Conservation (phyloP, 495 filamentous ascomycete species). For the Aspergillus cristatus region DNA sequence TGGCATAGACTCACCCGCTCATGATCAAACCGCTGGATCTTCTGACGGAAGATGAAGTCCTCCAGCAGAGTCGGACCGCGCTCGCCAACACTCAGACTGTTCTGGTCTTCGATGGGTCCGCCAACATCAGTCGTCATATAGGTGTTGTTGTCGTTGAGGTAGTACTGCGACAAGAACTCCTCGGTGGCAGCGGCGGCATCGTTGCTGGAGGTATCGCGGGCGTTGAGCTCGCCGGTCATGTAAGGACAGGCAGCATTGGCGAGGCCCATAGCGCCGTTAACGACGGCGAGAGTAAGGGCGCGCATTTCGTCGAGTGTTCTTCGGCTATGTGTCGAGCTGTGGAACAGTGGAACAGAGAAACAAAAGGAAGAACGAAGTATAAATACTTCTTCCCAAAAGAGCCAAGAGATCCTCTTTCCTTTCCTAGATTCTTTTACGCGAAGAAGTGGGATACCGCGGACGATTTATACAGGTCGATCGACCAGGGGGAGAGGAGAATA, state of each 20-base stretch:
- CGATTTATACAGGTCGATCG: too few species aligned
- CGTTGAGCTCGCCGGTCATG: constrained; percentile 25
- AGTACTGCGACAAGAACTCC: constrained; percentile 46
- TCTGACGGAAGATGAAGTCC: constrained; percentile 76
- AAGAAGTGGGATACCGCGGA: too few species aligned
- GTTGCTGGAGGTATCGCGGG: constrained; percentile 14
- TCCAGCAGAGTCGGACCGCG: constrained; percentile 68
- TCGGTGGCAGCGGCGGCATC: constrained; percentile 31
- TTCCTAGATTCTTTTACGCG: too few species aligned
- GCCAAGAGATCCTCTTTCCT: too few species aligned
- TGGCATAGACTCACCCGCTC: constrained; percentile 45
- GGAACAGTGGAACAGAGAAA: too few species aligned
- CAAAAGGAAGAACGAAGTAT: too few species aligned
- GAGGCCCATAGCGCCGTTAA: constrained; percentile 28
- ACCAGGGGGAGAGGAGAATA: too few species aligned
- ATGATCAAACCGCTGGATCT: constrained; percentile 76
- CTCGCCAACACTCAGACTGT: constrained; percentile 61
- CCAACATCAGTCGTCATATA: constrained; percentile 66
- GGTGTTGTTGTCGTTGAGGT: constrained; percentile 52
- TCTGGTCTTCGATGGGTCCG: constrained; percentile 62
- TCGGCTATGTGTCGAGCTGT: background rate
- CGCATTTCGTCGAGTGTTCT: constrained; percentile 28
- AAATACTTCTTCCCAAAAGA: too few species aligned
- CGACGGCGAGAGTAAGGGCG: constrained; percentile 8
- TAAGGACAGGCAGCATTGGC: constrained; percentile 36